Conservation (phyloP, 2,329 filamentous ascomycete genomes). For the Paecilomyces formosus region DNA sequence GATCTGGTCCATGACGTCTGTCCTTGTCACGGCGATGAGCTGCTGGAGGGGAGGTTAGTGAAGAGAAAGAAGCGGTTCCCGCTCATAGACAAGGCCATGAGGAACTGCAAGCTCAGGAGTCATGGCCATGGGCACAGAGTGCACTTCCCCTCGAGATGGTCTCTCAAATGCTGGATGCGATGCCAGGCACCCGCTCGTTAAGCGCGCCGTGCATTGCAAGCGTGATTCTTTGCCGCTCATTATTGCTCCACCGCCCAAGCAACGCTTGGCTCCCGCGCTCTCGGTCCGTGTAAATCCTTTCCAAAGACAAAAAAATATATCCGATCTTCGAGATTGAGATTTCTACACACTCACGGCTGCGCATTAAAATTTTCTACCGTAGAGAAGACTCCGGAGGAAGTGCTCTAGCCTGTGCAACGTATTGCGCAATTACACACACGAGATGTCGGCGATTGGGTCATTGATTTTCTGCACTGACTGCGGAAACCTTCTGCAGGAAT, state of each 20-base stretch:
- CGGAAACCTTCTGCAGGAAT: conserved; percentile 79
- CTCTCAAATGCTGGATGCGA: background rate
- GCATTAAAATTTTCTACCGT: background rate
- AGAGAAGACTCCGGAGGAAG: background rate
- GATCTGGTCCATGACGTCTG: conserved; percentile 31
- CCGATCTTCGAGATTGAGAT: background rate
- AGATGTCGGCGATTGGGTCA: conserved; percentile 83
- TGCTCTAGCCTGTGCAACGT: conserved; percentile 8
- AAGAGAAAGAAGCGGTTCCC: conserved; percentile 3
- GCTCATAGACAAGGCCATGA: background rate
- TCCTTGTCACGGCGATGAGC: conserved; percentile 13
- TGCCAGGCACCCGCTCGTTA: conserved; percentile 4
- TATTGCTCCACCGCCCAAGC: conserved; percentile 14
- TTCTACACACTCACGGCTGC: background rate
- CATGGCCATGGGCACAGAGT: conserved; percentile 22
- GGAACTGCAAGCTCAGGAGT: conserved; percentile 2
- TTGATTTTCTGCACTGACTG: conserved; percentile 90
- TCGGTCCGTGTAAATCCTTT: conserved; percentile 12
- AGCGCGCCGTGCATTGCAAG: conserved; percentile 4
- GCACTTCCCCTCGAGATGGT: background rate
- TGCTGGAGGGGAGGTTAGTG: conserved; percentile 11
- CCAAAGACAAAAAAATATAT: background rate
- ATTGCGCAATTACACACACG: conserved; percentile 5
- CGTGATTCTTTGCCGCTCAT: conserved; percentile 9
- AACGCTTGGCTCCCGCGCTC: conserved; percentile 11